Evolutionary conservation across 345 rosid genomes (phyloP), one percentile per base, ranked within the genome.

Genomic region (Arabidopsis thaliana): DNA sequence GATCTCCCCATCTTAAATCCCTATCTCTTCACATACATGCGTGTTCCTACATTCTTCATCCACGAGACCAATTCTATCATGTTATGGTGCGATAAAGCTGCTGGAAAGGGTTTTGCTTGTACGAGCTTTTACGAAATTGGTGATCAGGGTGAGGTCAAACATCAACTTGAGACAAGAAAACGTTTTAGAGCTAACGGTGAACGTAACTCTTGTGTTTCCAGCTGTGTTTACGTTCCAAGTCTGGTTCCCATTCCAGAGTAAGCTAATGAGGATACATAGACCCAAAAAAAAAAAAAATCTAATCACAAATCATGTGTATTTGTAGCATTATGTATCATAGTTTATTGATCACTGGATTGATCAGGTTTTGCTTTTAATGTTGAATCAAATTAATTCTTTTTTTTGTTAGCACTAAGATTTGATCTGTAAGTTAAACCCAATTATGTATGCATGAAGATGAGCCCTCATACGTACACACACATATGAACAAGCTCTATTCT

Each of bases 81-180:
- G 56, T 33, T 68, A 28, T 28, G 46, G 22, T 36, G 41, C 14
- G 63, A 68, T 22, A 5, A 53, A 41, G 20, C n/a, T 60, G 34
- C 22, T 25, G 23, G 8, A 24, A 23, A 44, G n/a, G 52, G 13
- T 42, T 30, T 22, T 58, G 34, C 42, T 28, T 41, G 56, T 37
- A 1, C 34, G 46, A 44, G 34, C 46, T 24, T 70, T 45, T 70
- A 59, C 46, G 48, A 70, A 70, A 70, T 45, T 22, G 37, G 28
- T 22, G 37, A 16, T 34, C 4, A 34, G 24, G 57, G 25, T 34
- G 74, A 13, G 74, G 20, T 16, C 20, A 16, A 16, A 16, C 20
- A 16, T 16, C 20, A 57, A 58, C 57, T 70, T 58, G 56, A 58
- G 65, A 58, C 24, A 13, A n/a, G 45, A 70, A 34, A 8, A 40